Evolutionary conservation across 768 basidiomycete genomes (phyloP), one percentile per base, ranked within the genome.

Genomic region (Pilatotrama ljubarskyi): DNA sequence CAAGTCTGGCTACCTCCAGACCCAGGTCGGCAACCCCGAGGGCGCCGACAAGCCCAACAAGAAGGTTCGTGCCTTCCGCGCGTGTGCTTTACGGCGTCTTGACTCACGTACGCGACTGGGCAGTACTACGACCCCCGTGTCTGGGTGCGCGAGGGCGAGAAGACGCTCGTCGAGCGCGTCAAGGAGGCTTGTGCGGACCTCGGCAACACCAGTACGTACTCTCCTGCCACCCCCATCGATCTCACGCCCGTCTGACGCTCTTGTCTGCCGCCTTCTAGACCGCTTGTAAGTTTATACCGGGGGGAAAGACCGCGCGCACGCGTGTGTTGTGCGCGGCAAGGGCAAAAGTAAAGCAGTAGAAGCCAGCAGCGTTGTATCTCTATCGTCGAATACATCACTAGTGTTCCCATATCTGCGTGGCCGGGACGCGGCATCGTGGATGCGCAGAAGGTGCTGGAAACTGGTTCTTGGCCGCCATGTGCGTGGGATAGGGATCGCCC

Each of bases 101-200:
- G 18, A 20, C 18, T 25, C 44, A 46, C 18, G 4, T 2, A 10
- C 36, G 32, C 43, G 18, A 17, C 32, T 6, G 10, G 2, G 14
- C 63, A 90, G 90, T 89, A 75, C 81, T 96, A 96, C 77, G 94
- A 96, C 75, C 95, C 95, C 50, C 92, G 96, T 80, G 88, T 95
- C 60, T 99, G 96, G 96, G 94, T 99, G 51, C 91, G 96, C 69
- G 94, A 97, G 78, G 95, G 95, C 66, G 95, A 98, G 81, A 95
- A 95, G 86, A 96, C 94, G 18, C 84, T 98, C 66, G 47, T 74
- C 48, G 82, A 74, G 63, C 93, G 96, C 71, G 93, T 97, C 78
- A 92, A 94, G 78, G 88, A 91, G 74, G 95, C 96, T n/a, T 95
- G 93, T 77, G 66, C 74, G 42, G 96, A 99, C 77, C 84, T 99